These are phyloP conservation scores for Pythium dissimile DNA, from an alignment of 352 stramenopile genomes.

Conservation along the genomic window DNA sequence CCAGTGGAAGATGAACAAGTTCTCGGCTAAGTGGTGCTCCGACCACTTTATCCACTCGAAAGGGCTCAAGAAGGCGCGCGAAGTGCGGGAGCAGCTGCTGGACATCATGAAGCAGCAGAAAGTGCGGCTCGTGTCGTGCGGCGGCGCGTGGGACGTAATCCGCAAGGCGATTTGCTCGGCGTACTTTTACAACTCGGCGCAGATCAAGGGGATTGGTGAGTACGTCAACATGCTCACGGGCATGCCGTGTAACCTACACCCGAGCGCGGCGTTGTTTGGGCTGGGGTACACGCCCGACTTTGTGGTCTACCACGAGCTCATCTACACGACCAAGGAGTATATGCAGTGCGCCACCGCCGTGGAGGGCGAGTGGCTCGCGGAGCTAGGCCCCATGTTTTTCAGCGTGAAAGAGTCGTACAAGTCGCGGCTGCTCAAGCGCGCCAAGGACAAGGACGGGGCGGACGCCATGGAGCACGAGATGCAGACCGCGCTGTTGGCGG, in stretches of 20 bases:
- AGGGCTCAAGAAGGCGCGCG: conserved; percentile 84
- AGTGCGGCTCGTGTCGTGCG: conserved; percentile 87
- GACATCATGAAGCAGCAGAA: conserved; percentile 98
- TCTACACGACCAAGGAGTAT: conserved; percentile 98
- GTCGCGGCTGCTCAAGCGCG: conserved; percentile 87
- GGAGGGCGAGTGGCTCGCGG: conserved; percentile 98
- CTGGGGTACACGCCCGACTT: conserved; percentile 99
- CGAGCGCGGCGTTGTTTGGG: conserved; percentile 96
- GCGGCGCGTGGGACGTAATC: conserved; percentile 95
- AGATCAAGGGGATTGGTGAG: conserved; percentile 99
- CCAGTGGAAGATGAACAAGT: conserved; percentile 93
- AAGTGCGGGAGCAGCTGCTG: conserved; percentile 95
- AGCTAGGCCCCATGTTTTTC: conserved; percentile 99
- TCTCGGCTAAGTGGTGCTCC: conserved; percentile 93
- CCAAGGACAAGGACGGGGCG: conserved; percentile 76
- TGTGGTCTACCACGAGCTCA: conserved; percentile 99
- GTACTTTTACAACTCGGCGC: conserved; percentile 99
- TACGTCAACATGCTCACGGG: conserved; percentile 99
- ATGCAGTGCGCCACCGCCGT: conserved; percentile 98
- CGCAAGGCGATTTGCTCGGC: conserved; percentile 98
- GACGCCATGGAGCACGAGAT: conserved; percentile 87
- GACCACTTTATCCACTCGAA: conserved; percentile 98
- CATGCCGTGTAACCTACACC: conserved; percentile 97
- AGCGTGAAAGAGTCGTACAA: conserved; percentile 97
- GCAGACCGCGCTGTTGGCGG: conserved; percentile 60